phyloP scores from a whole-genome alignment of 768 basidiomycete genomes.

The Tricholoma bakamatsutake region DNA sequence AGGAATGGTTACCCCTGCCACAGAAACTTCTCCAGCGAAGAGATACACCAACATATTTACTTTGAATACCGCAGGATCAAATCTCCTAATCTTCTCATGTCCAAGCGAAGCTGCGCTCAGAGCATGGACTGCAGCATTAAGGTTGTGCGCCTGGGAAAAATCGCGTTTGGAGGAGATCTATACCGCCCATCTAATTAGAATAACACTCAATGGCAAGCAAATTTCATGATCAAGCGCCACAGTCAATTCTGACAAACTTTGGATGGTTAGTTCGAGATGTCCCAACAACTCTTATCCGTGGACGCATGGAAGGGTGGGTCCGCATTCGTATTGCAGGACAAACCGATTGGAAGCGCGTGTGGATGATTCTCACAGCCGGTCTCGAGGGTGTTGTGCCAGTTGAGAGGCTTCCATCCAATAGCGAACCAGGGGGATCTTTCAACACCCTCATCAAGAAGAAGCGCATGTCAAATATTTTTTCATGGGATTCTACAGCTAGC shows the following conservation, averaged over 20 bases:
- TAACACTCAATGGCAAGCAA: conserved; percentile 45
- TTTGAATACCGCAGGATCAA: conserved; percentile 90
- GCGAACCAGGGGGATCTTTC: conserved; percentile 17
- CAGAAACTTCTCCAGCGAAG: conserved; percentile 41
- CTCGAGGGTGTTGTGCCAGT: conserved; percentile 19
- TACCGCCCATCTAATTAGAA: conserved; percentile 87
- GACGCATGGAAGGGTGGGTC: conserved; percentile 88
- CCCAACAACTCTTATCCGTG: conserved; percentile 58
- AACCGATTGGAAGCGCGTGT: conserved; percentile 92
- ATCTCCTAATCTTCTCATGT: conserved; percentile 85
- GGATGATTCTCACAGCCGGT: conserved; percentile 67
- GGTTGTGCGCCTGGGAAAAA: conserved; percentile 92
- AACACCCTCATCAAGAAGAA: conserved; percentile 32
- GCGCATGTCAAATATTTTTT: conserved; percentile 69
- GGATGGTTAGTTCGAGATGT: conserved; percentile 37
- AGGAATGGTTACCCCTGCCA: conserved; percentile 59
- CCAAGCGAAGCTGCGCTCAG: conserved; percentile 62
- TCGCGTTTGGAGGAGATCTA: conserved; percentile 95
- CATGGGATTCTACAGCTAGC: conserved; percentile 31
- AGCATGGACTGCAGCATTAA: conserved; percentile 89
- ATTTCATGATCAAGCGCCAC: neutral
- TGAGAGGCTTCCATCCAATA: conserved; percentile 17
- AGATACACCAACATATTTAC: conserved; percentile 78
- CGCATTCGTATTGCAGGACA: conserved; percentile 91
- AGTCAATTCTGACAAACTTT: neutral